phyloP scores from a whole-genome alignment of 805 yeast species.

The Saturnispora mendoncae region DNA sequence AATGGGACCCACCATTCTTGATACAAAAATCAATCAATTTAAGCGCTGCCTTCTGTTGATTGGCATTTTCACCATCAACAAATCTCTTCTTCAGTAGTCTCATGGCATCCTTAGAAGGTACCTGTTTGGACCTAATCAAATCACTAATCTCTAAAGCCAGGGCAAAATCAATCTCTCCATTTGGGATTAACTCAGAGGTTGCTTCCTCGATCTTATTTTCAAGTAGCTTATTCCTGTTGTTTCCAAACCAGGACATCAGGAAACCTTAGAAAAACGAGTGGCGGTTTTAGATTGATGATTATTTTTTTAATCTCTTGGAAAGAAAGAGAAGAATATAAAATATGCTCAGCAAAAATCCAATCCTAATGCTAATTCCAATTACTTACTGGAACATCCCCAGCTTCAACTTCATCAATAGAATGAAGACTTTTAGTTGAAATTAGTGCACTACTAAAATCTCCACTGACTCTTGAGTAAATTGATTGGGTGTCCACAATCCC shows the following conservation, averaged over 20 bases:
- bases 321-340: no score
- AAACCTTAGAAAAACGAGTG: neutral
- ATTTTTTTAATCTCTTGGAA: neutral
- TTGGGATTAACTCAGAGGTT: slow-evolving; percentile 83
- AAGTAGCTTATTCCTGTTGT: slow-evolving; percentile 31
- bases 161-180: slow-evolving; percentile 75
- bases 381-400: no score
- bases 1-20: slow-evolving; percentile 87
- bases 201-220: slow-evolving; percentile 66
- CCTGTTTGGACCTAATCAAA: slow-evolving; percentile 69
- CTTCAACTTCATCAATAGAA: no score
- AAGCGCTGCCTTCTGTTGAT: slow-evolving; percentile 64
- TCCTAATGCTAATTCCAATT: no score
- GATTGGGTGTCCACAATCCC: slow-evolving; percentile 5
- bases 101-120: slow-evolving; percentile 77
- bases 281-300: neutral
- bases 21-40: slow-evolving; percentile 78
- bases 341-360: slow-evolving; percentile 2
- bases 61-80: slow-evolving; percentile 56
- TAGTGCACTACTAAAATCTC: no score
- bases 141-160: slow-evolving; percentile 80
- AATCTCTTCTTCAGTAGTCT: slow-evolving; percentile 70
- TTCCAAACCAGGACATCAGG: slow-evolving; percentile 46
- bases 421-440: no score
- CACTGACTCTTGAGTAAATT: neutral